Evolutionary conservation across 148 eudicot species (phyloP), one percentile per base, ranked within the genome.

Genomic region (Nepenthes mirabilis): DNA sequence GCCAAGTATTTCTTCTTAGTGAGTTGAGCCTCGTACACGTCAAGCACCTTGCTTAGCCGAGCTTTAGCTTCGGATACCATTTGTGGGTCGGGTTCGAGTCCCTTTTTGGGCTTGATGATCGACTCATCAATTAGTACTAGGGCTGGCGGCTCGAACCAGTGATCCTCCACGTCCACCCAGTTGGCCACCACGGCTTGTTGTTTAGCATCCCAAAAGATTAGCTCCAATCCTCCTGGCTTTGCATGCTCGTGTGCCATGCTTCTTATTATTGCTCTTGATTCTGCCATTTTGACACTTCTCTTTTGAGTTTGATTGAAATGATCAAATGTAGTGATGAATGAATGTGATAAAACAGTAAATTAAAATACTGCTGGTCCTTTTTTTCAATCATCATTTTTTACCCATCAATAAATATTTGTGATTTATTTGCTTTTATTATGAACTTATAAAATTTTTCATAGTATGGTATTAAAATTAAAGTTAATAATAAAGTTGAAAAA

Each of bases 1-100:
- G 36, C 70, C 70, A 74, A 65, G 60, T 65, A 69, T 63, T 65
- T 69, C n/a, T n/a, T 35, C 47, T 74, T 61, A 3, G 9, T 40
- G 4, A 74, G 74, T 48, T 34, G 62, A 34, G 74, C 63, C 58
- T 74, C 77, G 7, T 74, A 74, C 49, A 74, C 73, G 37, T 74
- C 77, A 0, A 74, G 60, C 34, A 74, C 77, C 56, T 47, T 64
- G 1, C 56, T 43, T 48, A 73, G 37, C 43, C 49, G 43, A 9
- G 64, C 49, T 12, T 48, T 54, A 2, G 72, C 72, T 60, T 47
- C 52, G 2, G 35, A 8, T 12, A 67, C 59, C 2, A 13, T 61
- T 0, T 14, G 55, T 36, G 33, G 47, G 14, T 61, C 71, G 1
- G 60, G 55, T 2, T n/a, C 32, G 34, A 32, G 36, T 7, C 36